These are phyloP conservation scores for Arthrobotrys musiformis DNA, from an alignment of 2,329 filamentous ascomycete species.

Conservation along the genomic window DNA sequence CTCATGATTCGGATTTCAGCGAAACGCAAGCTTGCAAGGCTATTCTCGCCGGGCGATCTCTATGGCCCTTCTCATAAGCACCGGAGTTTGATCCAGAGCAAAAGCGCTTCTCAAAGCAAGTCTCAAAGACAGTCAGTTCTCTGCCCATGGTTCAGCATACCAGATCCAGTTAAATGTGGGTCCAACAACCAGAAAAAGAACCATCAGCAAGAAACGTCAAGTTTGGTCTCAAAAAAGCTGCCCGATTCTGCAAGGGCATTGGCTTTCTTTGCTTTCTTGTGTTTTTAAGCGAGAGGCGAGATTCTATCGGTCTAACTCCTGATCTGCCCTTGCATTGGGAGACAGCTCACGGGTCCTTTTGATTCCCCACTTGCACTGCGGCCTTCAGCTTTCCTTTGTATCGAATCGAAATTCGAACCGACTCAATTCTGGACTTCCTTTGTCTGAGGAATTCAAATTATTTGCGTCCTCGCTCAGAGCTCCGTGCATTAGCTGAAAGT, in stretches of 20 bases:
- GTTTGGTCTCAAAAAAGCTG: conserved; percentile 37
- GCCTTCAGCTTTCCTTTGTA: background rate
- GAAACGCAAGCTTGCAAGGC: background rate
- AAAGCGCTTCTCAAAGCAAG: conserved; percentile 30
- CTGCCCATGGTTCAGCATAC: conserved; percentile 29
- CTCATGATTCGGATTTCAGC: background rate
- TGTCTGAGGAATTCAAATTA: conserved; percentile 45
- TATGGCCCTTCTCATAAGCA: conserved; percentile 19
- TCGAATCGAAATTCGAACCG: conserved; percentile 3
- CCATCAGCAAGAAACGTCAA: conserved; percentile 36
- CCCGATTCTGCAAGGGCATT: conserved; percentile 53
- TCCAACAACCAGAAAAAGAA: conserved; percentile 4
- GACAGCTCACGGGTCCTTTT: conserved; percentile 11
- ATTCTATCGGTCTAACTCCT: conserved; percentile 41
- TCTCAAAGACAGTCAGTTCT: conserved; percentile 16
- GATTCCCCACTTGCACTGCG: conserved; percentile 26
- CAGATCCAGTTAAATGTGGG: conserved; percentile 31
- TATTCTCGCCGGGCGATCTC: conserved; percentile 34
- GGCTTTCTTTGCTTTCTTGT: conserved; percentile 19
- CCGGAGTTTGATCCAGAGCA: conserved; percentile 21
- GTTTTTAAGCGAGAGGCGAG: conserved; percentile 34
- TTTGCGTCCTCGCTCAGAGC: conserved; percentile 17
- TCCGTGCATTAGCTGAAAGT: conserved; percentile 41
- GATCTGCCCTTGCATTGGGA: conserved; percentile 42
- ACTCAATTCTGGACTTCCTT: conserved; percentile 16